Evolutionary conservation across 345 rosid species (phyloP).

Genomic region (Acer campestre): DNA sequence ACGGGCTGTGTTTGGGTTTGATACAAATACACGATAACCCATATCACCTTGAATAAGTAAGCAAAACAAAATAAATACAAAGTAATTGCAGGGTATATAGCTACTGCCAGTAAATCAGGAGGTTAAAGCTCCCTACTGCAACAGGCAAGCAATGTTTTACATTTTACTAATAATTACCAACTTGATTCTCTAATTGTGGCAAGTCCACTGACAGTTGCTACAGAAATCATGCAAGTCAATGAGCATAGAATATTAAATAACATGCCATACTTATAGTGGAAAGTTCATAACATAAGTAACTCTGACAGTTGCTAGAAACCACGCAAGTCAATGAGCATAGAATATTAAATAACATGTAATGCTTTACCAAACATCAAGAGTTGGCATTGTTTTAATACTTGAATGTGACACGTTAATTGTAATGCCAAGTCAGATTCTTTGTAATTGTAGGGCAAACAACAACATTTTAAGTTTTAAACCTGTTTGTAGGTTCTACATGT

Average conservation of each 20-base stretch:
- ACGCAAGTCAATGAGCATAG: background rate
- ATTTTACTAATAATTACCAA: background rate
- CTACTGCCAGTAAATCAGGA: background rate
- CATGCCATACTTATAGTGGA: background rate
- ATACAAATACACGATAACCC: too few relatives aligned
- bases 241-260: background rate
- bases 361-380: background rate
- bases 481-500: background rate
- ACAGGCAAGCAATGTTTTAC: background rate
- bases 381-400: background rate
- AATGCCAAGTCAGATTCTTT: background rate
- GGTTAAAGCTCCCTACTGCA: background rate
- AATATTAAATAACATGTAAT: background rate
- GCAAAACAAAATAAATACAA: background rate
- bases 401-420: background rate
- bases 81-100: background rate
- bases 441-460: background rate
- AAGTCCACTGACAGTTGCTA: too few relatives aligned
- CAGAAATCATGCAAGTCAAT: too few relatives aligned
- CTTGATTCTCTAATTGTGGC: background rate
- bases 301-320: too few relatives aligned
- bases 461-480: background rate
- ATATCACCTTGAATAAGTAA: background rate
- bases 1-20: too few relatives aligned
- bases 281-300: too few relatives aligned